Conservation (phyloP, 306 rosid genomes). For the Cucurbita argyrosperma region DNA sequence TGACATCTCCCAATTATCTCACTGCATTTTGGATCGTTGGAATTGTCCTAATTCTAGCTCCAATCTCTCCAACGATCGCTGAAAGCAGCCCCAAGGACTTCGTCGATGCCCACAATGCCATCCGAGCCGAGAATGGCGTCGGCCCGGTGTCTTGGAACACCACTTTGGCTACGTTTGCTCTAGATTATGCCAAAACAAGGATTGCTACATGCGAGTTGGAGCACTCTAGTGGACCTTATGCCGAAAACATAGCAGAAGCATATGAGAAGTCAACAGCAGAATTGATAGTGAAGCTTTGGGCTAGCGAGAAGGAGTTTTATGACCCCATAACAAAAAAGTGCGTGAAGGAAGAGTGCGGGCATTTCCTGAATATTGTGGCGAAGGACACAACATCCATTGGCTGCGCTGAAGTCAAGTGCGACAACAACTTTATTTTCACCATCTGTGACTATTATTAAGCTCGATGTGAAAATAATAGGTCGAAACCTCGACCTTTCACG, state of each 20-base stretch:
- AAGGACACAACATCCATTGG: slow-evolving; percentile 6
- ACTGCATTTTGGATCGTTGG: not conserved
- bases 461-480: no score
- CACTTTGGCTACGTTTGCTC: not conserved
- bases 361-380: slow-evolving; percentile 22
- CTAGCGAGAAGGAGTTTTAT: slow-evolving; percentile 11
- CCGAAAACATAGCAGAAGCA: slow-evolving; percentile 17
- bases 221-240: slow-evolving; percentile 18
- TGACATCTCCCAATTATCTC: not conserved
- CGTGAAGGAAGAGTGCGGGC: slow-evolving; percentile 9
- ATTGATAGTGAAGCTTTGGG: slow-evolving; percentile 4
- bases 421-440: slow-evolving; percentile 5
- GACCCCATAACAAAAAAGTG: slow-evolving; percentile 4
- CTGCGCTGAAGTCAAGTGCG: slow-evolving; percentile 20
- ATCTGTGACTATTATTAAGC: no score
- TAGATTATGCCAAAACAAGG: not conserved
- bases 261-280: not conserved
- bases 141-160: not conserved
- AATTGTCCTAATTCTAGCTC: not conserved
- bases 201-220: not conserved
- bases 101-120: not conserved
- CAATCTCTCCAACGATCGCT: not conserved
- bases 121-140: not conserved
- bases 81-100: not conserved
- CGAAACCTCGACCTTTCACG: no score